These are phyloP conservation scores for Fusarium agapanthi DNA, from an alignment of 2,329 filamentous ascomycete genomes.

Conservation along the genomic window DNA sequence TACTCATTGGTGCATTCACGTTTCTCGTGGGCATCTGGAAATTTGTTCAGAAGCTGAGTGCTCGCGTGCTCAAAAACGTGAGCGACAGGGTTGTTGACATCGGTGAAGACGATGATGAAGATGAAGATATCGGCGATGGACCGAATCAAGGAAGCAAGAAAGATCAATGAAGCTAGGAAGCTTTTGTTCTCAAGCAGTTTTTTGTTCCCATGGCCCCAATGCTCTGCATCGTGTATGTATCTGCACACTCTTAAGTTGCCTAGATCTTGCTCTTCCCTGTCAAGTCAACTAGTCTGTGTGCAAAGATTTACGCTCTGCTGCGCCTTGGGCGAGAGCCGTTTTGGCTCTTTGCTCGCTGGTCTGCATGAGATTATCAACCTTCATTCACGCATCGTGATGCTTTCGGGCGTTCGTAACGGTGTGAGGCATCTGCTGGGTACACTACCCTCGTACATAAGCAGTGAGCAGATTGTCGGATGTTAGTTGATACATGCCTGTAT, in stretches of 20 bases:
- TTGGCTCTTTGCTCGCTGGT: constrained; percentile 53
- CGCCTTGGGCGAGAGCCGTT: constrained; percentile 59
- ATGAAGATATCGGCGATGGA: constrained; percentile 58
- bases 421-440: constrained; percentile 50
- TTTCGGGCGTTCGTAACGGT: constrained; percentile 42
- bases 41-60: constrained; percentile 77
- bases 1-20: constrained; percentile 81
- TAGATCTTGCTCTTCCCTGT: constrained; percentile 77
- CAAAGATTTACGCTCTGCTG: constrained; percentile 72
- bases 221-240: constrained; percentile 25
- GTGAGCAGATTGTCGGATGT: constrained; percentile 41
- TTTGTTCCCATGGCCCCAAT: neutral
- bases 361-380: constrained; percentile 46
- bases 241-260: constrained; percentile 98
- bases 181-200: neutral
- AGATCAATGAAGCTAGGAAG: constrained; percentile 38
- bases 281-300: constrained; percentile 97
- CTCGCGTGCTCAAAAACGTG: constrained; percentile 76
- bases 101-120: constrained; percentile 65
- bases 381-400: constrained; percentile 38
- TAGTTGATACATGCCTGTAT: constrained; percentile 44
- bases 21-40: constrained; percentile 89
- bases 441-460: constrained; percentile 44
- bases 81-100: constrained; percentile 87
- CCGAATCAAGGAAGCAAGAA: constrained; percentile 55